A percentile compares a stretch with the other conserved stretches of the same genome.
Conservation (phyloP, 495 filamentous ascomycete genomes). For the Xylaria flabelliformis region DNA sequence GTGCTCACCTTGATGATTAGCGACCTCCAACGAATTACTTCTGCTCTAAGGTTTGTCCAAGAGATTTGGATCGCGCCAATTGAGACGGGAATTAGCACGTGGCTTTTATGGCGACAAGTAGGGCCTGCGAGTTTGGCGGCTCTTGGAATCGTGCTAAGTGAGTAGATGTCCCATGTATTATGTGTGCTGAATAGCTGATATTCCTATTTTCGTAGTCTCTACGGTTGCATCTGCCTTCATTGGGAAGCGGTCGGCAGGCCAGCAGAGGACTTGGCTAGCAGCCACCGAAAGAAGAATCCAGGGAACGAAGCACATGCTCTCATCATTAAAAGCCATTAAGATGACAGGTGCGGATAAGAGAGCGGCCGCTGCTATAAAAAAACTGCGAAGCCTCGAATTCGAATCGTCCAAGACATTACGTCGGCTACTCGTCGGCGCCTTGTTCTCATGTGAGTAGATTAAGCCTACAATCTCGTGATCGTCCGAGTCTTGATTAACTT, state of each 20-base stretch:
- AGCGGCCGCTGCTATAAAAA: conserved; percentile 49
- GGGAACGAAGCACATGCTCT: conserved; percentile 56
- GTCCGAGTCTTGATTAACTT: not conserved
- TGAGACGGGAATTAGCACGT: conserved; percentile 60
- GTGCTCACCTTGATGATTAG: conserved; percentile 58
- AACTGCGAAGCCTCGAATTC: conserved; percentile 58
- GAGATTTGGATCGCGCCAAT: conserved; percentile 52
- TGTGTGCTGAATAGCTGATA: not conserved
- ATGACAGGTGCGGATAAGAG: conserved; percentile 56
- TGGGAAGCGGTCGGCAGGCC: conserved; percentile 15
- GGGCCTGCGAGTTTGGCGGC: conserved; percentile 52
- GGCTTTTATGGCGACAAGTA: conserved; percentile 59
- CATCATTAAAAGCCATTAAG: conserved; percentile 62
- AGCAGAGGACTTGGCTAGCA: conserved; percentile 1
- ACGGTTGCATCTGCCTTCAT: conserved; percentile 3
- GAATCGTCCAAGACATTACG: conserved; percentile 57
- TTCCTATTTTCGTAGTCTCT: not conserved
- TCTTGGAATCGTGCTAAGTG: conserved; percentile 53
- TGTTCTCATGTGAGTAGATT: conserved; percentile 15
- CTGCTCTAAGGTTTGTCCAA: conserved; percentile 33
- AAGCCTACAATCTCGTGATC: not conserved
- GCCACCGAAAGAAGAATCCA: conserved; percentile 47
- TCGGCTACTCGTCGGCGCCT: conserved; percentile 10
- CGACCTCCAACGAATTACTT: conserved; percentile 40
- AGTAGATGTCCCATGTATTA: not conserved